phyloP scores from a whole-genome alignment of 176 grass and related monocot genomes.

The Bolboschoenus planiculmis region DNA sequence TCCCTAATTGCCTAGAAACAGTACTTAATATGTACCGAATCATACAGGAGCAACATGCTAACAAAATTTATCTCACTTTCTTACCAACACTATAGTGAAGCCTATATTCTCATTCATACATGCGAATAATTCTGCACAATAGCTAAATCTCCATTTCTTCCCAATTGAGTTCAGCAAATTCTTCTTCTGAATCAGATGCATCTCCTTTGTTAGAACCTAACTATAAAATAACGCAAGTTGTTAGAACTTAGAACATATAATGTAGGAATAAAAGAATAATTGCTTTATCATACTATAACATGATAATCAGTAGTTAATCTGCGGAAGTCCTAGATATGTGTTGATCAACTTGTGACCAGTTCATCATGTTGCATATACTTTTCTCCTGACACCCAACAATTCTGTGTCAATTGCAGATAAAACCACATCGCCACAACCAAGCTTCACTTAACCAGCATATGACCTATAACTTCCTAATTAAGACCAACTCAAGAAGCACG shows the following conservation, averaged over 20 bases:
- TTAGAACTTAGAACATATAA: neutral
- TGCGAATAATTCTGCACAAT: neutral
- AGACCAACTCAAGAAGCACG: neutral
- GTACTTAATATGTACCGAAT: neutral
- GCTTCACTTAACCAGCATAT: neutral
- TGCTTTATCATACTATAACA: neutral
- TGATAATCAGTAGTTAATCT: neutral
- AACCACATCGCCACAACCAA: neutral
- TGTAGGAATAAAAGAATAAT: neutral
- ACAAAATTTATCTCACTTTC: neutral
- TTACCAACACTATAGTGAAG: neutral
- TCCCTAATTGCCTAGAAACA: neutral
- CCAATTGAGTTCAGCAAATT: conserved; percentile 7
- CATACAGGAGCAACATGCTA: neutral
- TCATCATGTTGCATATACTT: neutral
- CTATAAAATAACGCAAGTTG: conserved; percentile 23
- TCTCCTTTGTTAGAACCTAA: conserved; percentile 6
- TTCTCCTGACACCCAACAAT: neutral
- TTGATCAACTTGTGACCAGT: neutral
- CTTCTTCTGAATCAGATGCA: conserved; percentile 19
- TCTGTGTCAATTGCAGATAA: neutral
- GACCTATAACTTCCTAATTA: neutral
- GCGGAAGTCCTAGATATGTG: neutral
- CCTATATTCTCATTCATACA: neutral
- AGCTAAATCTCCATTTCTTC: conserved; percentile 29